Evolutionary conservation across 345 rosid species (phyloP), one percentile per base, ranked within the genome.

Genomic region (Brassica rapa): DNA sequence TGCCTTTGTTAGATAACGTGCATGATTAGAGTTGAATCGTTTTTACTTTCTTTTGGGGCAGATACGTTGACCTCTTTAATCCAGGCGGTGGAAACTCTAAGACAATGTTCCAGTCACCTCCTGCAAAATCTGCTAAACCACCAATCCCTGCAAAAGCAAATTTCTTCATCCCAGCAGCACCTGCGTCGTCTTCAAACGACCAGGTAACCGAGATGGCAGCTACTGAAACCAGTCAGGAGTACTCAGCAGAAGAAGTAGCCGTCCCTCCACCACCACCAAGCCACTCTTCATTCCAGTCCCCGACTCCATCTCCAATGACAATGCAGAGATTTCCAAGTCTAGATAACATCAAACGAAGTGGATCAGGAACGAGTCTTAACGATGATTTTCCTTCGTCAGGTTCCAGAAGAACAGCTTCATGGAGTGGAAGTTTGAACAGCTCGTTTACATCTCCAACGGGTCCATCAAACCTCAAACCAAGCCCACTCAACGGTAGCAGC

Each of bases 71-170:
- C 79, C 41, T 78, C 33, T 75, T 67, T 60, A 68, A 74, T 75
- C 89, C 88, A 95, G 87, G 93, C 88, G 57, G 97, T 90, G 39
- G 97, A 90, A 85, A 91, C 97, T 76, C 93, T 78, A 85, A 88
- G 86, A 72, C 37, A 6, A 71, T 71, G 70, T 93, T 87, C 82
- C 93, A 87, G 77, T 88, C 99, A 59, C 88, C 95, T 12, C 61
- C 89, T 33, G 74, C 80, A 66, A 88, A 93, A 70, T 77, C 91
- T 15, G 88, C 85, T 66, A 94, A 89, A 88, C 92, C 97, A 32
- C 86, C 88, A 21, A 83, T 79, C 21, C 82, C 89, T 68, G 84
- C 92, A 61, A 90, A 88, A 80, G 88, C 94, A 2, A 96, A 90
- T 63, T 91, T 96, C 79, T 93, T 96, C 79, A 84, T 96, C 53